Base-by-base conservation (phyloP, 768 basidiomycete species). In the Mycena albidolilacea region DNA sequence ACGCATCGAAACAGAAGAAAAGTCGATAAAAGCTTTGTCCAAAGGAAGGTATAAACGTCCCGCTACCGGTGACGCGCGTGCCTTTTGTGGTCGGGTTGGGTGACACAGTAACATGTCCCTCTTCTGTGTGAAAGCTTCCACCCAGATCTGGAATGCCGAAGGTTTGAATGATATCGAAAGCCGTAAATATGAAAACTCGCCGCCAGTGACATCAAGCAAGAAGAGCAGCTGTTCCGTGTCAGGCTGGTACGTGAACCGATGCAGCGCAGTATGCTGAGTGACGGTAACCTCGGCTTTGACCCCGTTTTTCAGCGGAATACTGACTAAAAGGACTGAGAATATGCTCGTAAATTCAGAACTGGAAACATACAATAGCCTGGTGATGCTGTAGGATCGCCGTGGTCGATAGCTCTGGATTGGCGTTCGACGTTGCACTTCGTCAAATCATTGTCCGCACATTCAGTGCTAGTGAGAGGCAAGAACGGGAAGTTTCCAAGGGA, bases 261-360 rank as follows among this genome's bases (percentile, higher is more conserved):
- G 84, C 58, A 87, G 77, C 5, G 83, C 85, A 6, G 83, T 82
- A 50, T 85, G 85, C 61, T 86, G 82, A 5, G 85, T 86, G 12
- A 84, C 83, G 8, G 86, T 86, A 5, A 84, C 83, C 73, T 87
- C 86, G 74, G 86, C 84, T 71, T 83, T 78, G 67, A 86, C 83
- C 14, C 80, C 81, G 68, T 86, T 86, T 70, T 85, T 80, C 21
- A 87, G 75, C 3, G 84, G 70, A 43, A 75, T 71, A 12, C 66
- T 35, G 44, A 75, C 74, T 75, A 44, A 17, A 59, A 46, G 38
- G 15, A 55, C 19, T 64, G 5, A 35, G 54, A 46, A 52, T 7
- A 41, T 5, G 41, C 35, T 46, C 15, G 17, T 43, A 21, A 41
- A 52, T 17, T n/a, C 21, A 46, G 57, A 3, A 9, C 23, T 58